A percentile compares a stretch with the other conserved stretches of the same genome.
Evolutionary conservation across 495 filamentous ascomycete genomes (phyloP).

Genomic region (Saxispiralis lemnorum): DNA sequence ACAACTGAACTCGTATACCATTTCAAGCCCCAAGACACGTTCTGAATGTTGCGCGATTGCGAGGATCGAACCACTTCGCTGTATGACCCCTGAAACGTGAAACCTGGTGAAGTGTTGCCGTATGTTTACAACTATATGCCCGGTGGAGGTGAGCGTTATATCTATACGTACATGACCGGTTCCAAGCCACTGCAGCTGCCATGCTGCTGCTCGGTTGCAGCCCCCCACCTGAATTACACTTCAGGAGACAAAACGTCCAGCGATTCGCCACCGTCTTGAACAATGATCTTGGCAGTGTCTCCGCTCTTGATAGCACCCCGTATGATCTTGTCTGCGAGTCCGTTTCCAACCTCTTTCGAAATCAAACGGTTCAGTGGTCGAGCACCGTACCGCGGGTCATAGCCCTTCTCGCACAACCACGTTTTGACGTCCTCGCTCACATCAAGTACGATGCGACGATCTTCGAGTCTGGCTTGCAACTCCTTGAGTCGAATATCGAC

Average conservation of each 20-base stretch:
- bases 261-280: slow-evolving; percentile 38
- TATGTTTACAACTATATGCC: no score
- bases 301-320: slow-evolving; percentile 62
- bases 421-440: slow-evolving; percentile 54
- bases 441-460: slow-evolving; percentile 61
- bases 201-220: not conserved
- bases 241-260: slow-evolving; percentile 19
- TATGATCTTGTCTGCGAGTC: slow-evolving; percentile 79
- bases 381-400: slow-evolving; percentile 81
- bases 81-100: no score
- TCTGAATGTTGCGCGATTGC: no score
- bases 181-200: no score
- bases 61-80: no score
- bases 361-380: slow-evolving; percentile 88
- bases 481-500: slow-evolving; percentile 82
- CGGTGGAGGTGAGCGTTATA: no score
- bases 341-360: slow-evolving; percentile 70
- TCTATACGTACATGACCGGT: no score
- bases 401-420: slow-evolving; percentile 77
- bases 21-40: no score
- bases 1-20: no score
- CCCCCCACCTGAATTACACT: no score
- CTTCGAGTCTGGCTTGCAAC: slow-evolving; percentile 64
- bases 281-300: slow-evolving; percentile 47
- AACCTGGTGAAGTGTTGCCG: no score